These are phyloP conservation scores for Aspergillus jensenii DNA, from an alignment of 2,329 filamentous ascomycete species.

Conservation along the genomic window DNA sequence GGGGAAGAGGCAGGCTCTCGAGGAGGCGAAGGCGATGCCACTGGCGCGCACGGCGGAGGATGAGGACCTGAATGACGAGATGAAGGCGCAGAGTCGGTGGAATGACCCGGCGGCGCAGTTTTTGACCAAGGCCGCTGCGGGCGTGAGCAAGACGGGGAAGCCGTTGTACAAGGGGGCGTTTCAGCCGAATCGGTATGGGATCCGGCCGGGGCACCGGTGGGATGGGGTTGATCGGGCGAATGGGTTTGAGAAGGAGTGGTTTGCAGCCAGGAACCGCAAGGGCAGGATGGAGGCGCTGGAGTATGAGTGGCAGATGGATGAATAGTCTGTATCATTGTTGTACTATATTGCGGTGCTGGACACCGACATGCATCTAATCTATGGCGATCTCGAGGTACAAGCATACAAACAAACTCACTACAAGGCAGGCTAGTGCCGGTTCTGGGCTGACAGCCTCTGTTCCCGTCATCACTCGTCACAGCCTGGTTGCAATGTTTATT, in stretches of 20 bases:
- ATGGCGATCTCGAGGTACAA: neutral
- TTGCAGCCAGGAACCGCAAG: conserved; percentile 78
- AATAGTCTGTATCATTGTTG: conserved; percentile 46
- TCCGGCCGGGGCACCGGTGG: conserved; percentile 89
- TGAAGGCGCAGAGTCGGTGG: conserved; percentile 78
- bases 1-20: conserved; percentile 64
- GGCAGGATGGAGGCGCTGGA: conserved; percentile 76
- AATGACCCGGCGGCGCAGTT: conserved; percentile 91
- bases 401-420: too few relatives aligned
- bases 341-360: neutral
- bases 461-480: neutral
- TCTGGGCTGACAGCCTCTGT: neutral
- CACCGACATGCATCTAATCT: neutral
- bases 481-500: neutral
- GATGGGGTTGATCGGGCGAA: conserved; percentile 94
- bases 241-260: conserved; percentile 91
- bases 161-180: conserved; percentile 77
- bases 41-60: conserved; percentile 83
- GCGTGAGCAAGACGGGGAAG: conserved; percentile 52
- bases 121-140: conserved; percentile 53
- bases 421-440: too few relatives aligned
- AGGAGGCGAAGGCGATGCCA: conserved; percentile 79
- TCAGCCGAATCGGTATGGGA: conserved; percentile 89
- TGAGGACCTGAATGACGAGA: conserved; percentile 76
- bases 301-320: conserved; percentile 97